These are phyloP conservation scores for Phaeosphaeriaceae sp. DNA, from an alignment of 2,329 filamentous ascomycete genomes.

Conservation along the genomic window DNA sequence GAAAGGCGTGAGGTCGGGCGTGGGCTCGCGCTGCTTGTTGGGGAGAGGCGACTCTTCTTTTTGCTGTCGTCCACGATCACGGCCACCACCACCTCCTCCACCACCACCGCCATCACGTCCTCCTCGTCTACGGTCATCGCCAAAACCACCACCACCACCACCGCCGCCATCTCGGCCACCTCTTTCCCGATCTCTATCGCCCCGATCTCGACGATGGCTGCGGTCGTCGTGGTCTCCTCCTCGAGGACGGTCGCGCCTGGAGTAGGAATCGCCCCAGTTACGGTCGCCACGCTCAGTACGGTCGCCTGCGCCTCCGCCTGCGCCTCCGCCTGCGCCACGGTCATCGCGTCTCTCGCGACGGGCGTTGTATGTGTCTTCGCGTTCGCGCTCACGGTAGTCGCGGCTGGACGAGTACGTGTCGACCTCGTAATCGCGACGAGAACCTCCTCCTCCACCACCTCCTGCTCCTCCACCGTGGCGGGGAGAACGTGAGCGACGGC, in stretches of 20 bases:
- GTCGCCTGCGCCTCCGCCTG: constrained; percentile 56
- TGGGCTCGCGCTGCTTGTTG: constrained; percentile 91
- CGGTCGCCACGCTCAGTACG: constrained; percentile 61
- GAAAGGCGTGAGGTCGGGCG: constrained; percentile 89
- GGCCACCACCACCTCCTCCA: constrained; percentile 44
- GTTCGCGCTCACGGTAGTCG: constrained; percentile 89
- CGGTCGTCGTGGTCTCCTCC: constrained; percentile 43
- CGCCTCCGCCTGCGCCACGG: constrained; percentile 56
- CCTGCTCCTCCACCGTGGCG: constrained; percentile 58
- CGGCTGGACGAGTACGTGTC: constrained; percentile 93
- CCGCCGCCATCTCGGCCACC: constrained; percentile 59
- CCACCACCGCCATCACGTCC: constrained; percentile 32
- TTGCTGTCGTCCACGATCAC: constrained; percentile 63
- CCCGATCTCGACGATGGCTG: constrained; percentile 39
- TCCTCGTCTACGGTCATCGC: constrained; percentile 45
- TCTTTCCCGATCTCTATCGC: constrained; percentile 50
- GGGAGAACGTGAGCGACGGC: constrained; percentile 85
- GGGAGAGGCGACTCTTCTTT: constrained; percentile 77
- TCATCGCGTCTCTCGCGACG: constrained; percentile 63
- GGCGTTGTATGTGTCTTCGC: constrained; percentile 82
- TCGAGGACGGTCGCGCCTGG: constrained; percentile 43
- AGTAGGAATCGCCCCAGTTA: constrained; percentile 65
- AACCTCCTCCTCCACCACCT: constrained; percentile 52
- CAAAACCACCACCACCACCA: too few relatives aligned
- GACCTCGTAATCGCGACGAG: constrained; percentile 73